A percentile compares a stretch with the other conserved stretches of the same genome.
These are phyloP conservation scores for Backusella australiensis DNA, from an alignment of 192 early-diverging fungal genomes.

Conservation along the genomic window DNA sequence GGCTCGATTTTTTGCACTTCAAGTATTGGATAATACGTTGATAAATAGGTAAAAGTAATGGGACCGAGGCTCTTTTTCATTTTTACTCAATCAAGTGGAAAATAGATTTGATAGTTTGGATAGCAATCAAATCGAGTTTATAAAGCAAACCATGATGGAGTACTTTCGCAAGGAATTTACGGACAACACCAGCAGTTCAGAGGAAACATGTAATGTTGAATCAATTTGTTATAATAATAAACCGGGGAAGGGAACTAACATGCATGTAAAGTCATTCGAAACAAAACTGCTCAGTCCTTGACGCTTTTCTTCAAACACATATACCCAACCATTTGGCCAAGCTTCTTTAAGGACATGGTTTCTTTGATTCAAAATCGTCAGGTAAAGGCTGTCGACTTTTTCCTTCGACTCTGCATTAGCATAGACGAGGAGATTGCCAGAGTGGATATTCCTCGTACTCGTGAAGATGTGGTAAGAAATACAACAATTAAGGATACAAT, in stretches of 20 bases:
- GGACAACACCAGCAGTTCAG: constrained; percentile 34
- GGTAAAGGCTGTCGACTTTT: constrained; percentile 61
- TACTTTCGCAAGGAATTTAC: constrained; percentile 56
- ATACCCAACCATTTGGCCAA: constrained; percentile 82
- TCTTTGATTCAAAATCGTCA: constrained; percentile 55
- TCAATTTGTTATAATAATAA: neutral
- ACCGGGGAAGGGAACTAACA: neutral
- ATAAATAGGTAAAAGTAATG: constrained; percentile 47
- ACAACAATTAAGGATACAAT: constrained; percentile 88
- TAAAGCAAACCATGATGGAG: constrained; percentile 57
- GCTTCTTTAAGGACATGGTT: constrained; percentile 86
- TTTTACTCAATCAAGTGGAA: neutral
- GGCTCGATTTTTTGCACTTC: constrained; percentile 79
- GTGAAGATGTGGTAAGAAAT: constrained; percentile 70
- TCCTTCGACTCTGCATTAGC: constrained; percentile 72
- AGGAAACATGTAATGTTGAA: constrained; percentile 47
- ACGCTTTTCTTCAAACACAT: constrained; percentile 74
- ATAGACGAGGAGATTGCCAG: constrained; percentile 91
- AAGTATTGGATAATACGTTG: constrained; percentile 75
- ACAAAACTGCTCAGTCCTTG: constrained; percentile 85
- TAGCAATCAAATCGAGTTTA: constrained; percentile 42
- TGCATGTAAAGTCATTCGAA: constrained; percentile 52
- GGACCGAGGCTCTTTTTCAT: neutral
- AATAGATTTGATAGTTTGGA: constrained; percentile 48
- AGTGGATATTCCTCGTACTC: constrained; percentile 59